Conservation (phyloP, 2,329 filamentous ascomycete genomes). For the Fusarium fracticaudum region DNA sequence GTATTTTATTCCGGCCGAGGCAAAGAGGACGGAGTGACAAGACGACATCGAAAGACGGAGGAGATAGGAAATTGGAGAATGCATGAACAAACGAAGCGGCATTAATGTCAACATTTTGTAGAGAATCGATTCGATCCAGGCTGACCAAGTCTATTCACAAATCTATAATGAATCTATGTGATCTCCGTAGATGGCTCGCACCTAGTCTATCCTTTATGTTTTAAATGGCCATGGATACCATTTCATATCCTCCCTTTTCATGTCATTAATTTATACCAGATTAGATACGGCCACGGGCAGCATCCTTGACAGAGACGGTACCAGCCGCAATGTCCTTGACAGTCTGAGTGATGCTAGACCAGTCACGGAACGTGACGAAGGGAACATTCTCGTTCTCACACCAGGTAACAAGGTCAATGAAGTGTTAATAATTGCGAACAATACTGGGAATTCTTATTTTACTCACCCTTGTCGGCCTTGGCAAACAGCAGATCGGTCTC, state of each 20-base stretch:
- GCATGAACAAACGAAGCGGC: background rate
- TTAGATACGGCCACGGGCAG: slow-evolving; percentile 63
- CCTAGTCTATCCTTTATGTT: slow-evolving; percentile 28
- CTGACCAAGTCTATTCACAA: slow-evolving; percentile 13
- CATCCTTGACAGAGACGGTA: slow-evolving; percentile 74
- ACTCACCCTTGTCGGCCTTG: slow-evolving; percentile 84
- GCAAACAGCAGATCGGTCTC: slow-evolving; percentile 95
- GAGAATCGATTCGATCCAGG: background rate
- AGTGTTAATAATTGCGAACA: background rate
- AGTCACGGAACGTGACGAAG: slow-evolving; percentile 88
- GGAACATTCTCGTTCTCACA: slow-evolving; percentile 86
- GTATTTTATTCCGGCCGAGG: slow-evolving; percentile 64
- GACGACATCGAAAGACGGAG: background rate
- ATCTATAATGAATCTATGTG: slow-evolving; percentile 29
- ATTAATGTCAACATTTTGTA: background rate
- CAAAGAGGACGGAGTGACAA: slow-evolving; percentile 65
- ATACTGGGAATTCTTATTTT: background rate
- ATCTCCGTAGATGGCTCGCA: slow-evolving; percentile 5
- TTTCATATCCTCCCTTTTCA: background rate
- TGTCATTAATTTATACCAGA: slow-evolving; percentile 5
- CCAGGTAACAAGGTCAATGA: slow-evolving; percentile 82
- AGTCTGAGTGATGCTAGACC: slow-evolving; percentile 79
- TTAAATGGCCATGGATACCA: slow-evolving; percentile 1
- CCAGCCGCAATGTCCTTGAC: slow-evolving; percentile 82
- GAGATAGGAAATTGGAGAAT: background rate